These are phyloP conservation scores for Hydrangea macrophylla DNA, from an alignment of 148 eudicot species.

Conservation along the genomic window DNA sequence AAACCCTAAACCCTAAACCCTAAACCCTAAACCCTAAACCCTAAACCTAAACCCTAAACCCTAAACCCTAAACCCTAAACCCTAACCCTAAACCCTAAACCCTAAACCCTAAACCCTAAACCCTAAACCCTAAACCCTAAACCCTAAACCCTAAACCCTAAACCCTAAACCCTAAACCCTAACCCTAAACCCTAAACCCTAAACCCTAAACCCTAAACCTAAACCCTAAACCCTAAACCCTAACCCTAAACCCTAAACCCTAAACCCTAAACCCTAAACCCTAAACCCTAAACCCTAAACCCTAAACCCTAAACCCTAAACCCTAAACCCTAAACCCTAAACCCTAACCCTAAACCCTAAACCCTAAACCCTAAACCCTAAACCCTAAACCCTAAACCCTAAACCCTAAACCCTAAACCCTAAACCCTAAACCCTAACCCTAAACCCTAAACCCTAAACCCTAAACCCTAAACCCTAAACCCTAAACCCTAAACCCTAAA, in stretches of 20 bases:
- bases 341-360: conserved; percentile 31
- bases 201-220: conserved; percentile 21
- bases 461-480: conserved; percentile 21
- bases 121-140: too few relatives aligned
- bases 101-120: too few relatives aligned
- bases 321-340: conserved; percentile 15
- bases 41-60: too few relatives aligned
- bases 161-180: too few relatives aligned
- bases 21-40: too few relatives aligned
- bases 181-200: conserved; percentile 19
- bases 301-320: too few relatives aligned
- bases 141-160: too few relatives aligned
- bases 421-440: conserved; percentile 12
- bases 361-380: conserved; percentile 22
- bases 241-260: conserved; percentile 13
- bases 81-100: too few relatives aligned
- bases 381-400: conserved; percentile 10
- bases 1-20: too few relatives aligned
- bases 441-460: conserved; percentile 17
- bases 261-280: conserved; percentile 16
- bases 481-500: conserved; percentile 23
- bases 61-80: too few relatives aligned
- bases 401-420: conserved; percentile 13
- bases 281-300: conserved; percentile 18
- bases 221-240: conserved; percentile 22